These are phyloP conservation scores for Microsporum canis DNA, from an alignment of 2,329 filamentous ascomycete genomes.

Conservation along the genomic window DNA sequence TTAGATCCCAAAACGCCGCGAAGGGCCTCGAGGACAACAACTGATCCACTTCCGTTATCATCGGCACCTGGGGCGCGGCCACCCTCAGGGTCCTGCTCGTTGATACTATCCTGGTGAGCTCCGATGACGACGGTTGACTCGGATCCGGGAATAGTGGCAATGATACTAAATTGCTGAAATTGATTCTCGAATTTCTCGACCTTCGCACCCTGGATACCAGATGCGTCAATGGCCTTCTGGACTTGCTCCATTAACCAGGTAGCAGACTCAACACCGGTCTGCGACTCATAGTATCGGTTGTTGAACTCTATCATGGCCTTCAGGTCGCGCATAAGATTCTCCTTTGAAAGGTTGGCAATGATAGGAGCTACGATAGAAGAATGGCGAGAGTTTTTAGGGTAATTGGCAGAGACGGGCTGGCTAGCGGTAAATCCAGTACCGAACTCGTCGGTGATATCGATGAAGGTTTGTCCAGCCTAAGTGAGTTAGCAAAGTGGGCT, in stretches of 20 bases:
- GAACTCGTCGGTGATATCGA: slow-evolving; percentile 70
- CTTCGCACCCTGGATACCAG: slow-evolving; percentile 58
- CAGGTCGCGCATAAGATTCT: slow-evolving; percentile 65
- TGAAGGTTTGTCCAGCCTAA: slow-evolving; percentile 50
- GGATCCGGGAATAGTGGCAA: slow-evolving; percentile 79
- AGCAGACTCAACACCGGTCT: slow-evolving; percentile 63
- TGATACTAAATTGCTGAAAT: slow-evolving; percentile 86
- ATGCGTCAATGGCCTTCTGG: slow-evolving; percentile 55
- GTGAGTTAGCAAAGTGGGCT: not conserved
- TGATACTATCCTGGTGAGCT: slow-evolving; percentile 91
- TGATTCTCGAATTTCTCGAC: slow-evolving; percentile 66
- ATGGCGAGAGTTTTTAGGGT: slow-evolving; percentile 54
- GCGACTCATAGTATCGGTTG: slow-evolving; percentile 48
- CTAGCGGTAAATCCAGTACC: slow-evolving; percentile 44
- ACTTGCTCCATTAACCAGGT: slow-evolving; percentile 76
- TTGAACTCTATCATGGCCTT: slow-evolving; percentile 54
- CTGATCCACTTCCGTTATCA: slow-evolving; percentile 83
- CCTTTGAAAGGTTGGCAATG: slow-evolving; percentile 57
- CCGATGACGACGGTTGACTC: slow-evolving; percentile 81
- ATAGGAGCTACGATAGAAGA: slow-evolving; percentile 57
- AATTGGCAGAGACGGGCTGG: slow-evolving; percentile 40
- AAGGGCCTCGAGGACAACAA: slow-evolving; percentile 89
- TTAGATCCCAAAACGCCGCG: slow-evolving; percentile 63
- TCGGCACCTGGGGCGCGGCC: slow-evolving; percentile 83
- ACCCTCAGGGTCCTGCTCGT: slow-evolving; percentile 58